These are phyloP conservation scores for Serendipita indica DNA, from an alignment of 768 basidiomycete genomes.

Conservation along the genomic window DNA sequence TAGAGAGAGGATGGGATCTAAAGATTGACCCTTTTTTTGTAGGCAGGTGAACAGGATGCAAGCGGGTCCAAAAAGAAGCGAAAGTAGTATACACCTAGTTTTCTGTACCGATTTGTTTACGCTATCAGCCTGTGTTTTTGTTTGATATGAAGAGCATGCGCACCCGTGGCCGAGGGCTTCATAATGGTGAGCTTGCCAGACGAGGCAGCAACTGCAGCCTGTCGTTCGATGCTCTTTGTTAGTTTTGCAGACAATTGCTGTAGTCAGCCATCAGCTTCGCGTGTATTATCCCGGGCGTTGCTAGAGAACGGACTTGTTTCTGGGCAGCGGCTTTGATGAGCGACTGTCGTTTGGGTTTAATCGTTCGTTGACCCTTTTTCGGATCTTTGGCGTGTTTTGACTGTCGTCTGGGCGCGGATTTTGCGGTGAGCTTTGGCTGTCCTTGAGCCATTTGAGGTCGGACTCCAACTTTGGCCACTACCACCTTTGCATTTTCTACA, in stretches of 20 bases:
- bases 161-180: constrained; percentile 38
- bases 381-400: constrained; percentile 24
- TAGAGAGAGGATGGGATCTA: background rate
- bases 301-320: constrained; percentile 44
- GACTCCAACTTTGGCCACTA: too few species aligned
- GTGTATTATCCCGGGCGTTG: background rate
- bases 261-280: constrained; percentile 11
- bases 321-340: constrained; percentile 62
- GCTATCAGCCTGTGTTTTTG: background rate
- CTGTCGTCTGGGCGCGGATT: background rate
- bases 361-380: constrained; percentile 65
- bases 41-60: constrained; percentile 19
- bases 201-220: constrained; percentile 81
- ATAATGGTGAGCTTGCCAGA: constrained; percentile 85
- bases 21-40: too few species aligned
- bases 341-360: constrained; percentile 67
- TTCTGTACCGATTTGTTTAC: background rate
- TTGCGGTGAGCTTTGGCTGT: background rate
- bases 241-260: constrained; percentile 83
- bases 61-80: constrained; percentile 8
- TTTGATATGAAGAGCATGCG: background rate
- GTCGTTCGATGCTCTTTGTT: constrained; percentile 78
- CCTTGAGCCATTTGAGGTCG: background rate
- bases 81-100: background rate
- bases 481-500: too few species aligned